A percentile compares a stretch with the other conserved stretches of the same genome.
Evolutionary conservation across 257 asterid species (phyloP).

Genomic region (Jasminum sambac): DNA sequence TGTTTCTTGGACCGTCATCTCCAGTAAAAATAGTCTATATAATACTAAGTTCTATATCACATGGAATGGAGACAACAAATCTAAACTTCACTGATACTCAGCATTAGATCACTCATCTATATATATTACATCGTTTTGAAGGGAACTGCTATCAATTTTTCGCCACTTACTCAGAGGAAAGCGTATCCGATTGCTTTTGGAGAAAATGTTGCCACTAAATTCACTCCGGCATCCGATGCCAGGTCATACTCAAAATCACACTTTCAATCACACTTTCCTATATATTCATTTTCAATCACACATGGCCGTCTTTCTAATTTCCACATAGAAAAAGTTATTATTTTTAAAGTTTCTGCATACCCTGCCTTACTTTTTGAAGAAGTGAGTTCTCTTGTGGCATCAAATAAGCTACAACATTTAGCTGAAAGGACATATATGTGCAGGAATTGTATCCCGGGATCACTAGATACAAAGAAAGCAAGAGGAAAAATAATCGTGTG

Average conservation of each 20-base stretch:
- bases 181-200: constrained; percentile 58
- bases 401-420: neutral
- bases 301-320: neutral
- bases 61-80: too few species aligned
- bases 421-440: constrained; percentile 7
- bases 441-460: constrained; percentile 74
- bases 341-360: too few species aligned
- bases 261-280: too few species aligned
- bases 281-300: neutral
- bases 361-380: too few species aligned
- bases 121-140: constrained; percentile 6
- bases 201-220: constrained; percentile 42
- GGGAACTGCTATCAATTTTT: constrained; percentile 70
- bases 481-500: constrained; percentile 68
- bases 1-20: too few species aligned
- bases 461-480: constrained; percentile 52
- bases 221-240: constrained; percentile 54
- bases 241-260: constrained; percentile 33
- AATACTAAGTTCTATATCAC: too few species aligned
- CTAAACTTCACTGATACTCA: too few species aligned
- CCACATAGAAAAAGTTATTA: neutral
- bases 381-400: neutral
- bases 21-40: too few species aligned
- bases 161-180: constrained; percentile 32
- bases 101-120: too few species aligned